Evolutionary conservation across 176 grass and related monocot species (phyloP), one percentile per base, ranked within the genome.

Genomic region (Oryza australiensis): DNA sequence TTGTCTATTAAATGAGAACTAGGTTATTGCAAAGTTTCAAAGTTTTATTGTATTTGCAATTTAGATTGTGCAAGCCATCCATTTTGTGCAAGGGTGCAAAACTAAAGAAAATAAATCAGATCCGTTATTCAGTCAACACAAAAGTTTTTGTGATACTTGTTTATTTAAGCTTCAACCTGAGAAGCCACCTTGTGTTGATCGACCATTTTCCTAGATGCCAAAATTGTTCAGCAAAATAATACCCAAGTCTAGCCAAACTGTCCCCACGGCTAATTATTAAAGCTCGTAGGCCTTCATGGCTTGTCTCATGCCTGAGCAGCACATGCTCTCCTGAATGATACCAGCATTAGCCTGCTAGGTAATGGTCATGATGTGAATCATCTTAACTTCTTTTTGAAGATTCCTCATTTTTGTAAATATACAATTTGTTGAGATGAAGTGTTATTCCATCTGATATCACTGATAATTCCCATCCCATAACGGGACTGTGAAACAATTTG

Each of bases 271-370:
- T 43, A 83, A 86, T 86, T 78, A 89, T 82, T 89, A 78, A 73
- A 82, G 74, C 49, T 69, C 18, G 67, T 29, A 86, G 73, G 67
- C 43, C 40, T 73, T 73, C 73, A 59, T 89, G 83, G 73, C 68
- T 82, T 86, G 73, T 82, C 83, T 86, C 67, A 73, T 86, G 23
- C 32, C 68, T 83, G 68, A 74, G 74, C 84, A 90, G 78, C 74
- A 51, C 84, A 90, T 86, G 79, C 62, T 75, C 79, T 86, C 76
- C 38, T 76, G 41, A 74, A 86, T 82, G 73, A 86, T 86, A 86
- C 29, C 75, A 74, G 24, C n/a, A 60, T 60, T 60, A 60, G n/a
- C 55, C 55, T 55, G 51, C 80, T 83, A 32, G 24, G 40, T 64
- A 41, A 30, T 86, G 74, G 79, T 40, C 20, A 74, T 79, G 48